Conservation (phyloP, 2,329 filamentous ascomycete species). For the Pseudocercospora pini-densiflorae region DNA sequence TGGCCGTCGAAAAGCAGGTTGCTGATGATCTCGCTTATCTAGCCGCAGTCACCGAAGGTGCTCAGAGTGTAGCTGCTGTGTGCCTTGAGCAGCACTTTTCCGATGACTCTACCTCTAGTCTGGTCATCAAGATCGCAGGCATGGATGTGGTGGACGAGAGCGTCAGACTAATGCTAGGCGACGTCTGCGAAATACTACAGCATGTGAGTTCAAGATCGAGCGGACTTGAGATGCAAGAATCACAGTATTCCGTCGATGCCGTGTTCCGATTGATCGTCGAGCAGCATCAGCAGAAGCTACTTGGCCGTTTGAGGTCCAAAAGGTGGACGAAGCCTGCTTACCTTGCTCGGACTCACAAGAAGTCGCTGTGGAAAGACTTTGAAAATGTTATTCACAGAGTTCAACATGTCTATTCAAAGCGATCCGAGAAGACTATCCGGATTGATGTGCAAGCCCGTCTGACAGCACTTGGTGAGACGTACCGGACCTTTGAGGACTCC, state of each 20-base stretch:
- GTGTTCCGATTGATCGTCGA: conserved; percentile 13
- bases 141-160: conserved; percentile 21
- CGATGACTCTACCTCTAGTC: background rate
- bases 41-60: conserved; percentile 21
- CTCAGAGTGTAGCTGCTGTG: conserved; percentile 23
- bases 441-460: background rate
- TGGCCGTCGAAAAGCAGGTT: conserved; percentile 17
- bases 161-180: conserved; percentile 14
- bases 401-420: conserved; percentile 17
- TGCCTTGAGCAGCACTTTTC: conserved; percentile 20
- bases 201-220: background rate
- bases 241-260: background rate
- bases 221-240: background rate
- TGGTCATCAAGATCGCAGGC: conserved; percentile 17
- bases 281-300: conserved; percentile 21
- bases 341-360: conserved; percentile 22
- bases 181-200: conserved; percentile 12
- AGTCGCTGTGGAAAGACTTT: conserved; percentile 18
- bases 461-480: background rate
- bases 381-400: conserved; percentile 19
- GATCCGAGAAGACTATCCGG: conserved; percentile 11
- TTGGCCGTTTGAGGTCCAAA: conserved; percentile 18
- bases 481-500: conserved; percentile 12
- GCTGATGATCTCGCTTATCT: conserved; percentile 23
- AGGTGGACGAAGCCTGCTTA: conserved; percentile 21